Percentiles rank a stretch among this genome's conserved stretches.
phyloP scores from a whole-genome alignment of 1,284 basidiomycete species.

The Flammula alnicola region DNA sequence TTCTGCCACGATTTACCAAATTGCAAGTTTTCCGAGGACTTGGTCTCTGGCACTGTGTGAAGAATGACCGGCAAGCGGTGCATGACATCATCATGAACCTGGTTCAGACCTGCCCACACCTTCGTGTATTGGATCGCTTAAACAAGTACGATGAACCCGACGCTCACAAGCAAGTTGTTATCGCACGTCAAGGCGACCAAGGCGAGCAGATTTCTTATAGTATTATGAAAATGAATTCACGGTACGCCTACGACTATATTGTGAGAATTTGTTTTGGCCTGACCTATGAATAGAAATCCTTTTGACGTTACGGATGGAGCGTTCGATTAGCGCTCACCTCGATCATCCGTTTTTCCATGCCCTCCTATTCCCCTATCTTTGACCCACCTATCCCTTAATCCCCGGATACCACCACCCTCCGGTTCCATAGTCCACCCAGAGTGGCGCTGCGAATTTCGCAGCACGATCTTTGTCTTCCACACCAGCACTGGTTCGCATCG shows the following conservation, averaged over 20 bases:
- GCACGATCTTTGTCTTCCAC: slow-evolving; percentile 10
- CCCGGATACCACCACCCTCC: slow-evolving; percentile 1
- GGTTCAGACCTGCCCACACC: slow-evolving; percentile 42
- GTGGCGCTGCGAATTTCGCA: slow-evolving; percentile 15
- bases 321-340: slow-evolving; percentile 24
- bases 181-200: slow-evolving; percentile 37
- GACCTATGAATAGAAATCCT: slow-evolving; percentile 27
- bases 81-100: slow-evolving; percentile 44
- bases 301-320: slow-evolving; percentile 39
- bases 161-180: slow-evolving; percentile 40
- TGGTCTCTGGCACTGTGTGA: slow-evolving; percentile 44
- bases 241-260: slow-evolving; percentile 29
- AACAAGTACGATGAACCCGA: slow-evolving; percentile 36
- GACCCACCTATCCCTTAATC: background rate
- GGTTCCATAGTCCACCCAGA: slow-evolving; percentile 19
- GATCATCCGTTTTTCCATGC: background rate
- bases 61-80: slow-evolving; percentile 37
- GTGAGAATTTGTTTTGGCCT: slow-evolving; percentile 1
- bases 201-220: slow-evolving; percentile 39
- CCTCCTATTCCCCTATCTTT: slow-evolving; percentile 3
- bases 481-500: slow-evolving; percentile 7
- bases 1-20: slow-evolving; percentile 42
- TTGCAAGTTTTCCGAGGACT: slow-evolving; percentile 47
- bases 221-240: slow-evolving; percentile 34
- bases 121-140: slow-evolving; percentile 46